These are phyloP conservation scores for Stylosanthes scabra DNA, from an alignment of 331 rosid genomes.

Conservation along the genomic window DNA sequence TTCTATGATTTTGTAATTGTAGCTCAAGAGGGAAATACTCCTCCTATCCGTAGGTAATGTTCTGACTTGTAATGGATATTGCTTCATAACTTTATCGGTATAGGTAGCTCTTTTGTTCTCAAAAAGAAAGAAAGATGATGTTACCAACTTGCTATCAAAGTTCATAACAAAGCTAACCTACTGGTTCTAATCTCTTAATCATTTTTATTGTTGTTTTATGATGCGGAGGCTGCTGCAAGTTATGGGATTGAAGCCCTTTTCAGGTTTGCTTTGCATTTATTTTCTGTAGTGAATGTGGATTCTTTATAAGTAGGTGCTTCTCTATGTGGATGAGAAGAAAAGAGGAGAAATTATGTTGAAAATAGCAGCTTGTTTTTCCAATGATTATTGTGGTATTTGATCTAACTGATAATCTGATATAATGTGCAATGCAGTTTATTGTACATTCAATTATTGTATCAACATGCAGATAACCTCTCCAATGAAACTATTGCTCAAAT, in stretches of 20 bases:
- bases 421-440: slow-evolving; percentile 64
- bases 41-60: slow-evolving; percentile 84
- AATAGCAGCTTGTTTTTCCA: no score
- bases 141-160: slow-evolving; percentile 20
- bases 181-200: slow-evolving; percentile 5
- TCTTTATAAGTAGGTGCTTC: slow-evolving; percentile 3
- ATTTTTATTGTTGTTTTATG: slow-evolving; percentile 27
- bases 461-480: slow-evolving; percentile 76
- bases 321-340: no score
- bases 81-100: slow-evolving; percentile 67
- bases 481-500: slow-evolving; percentile 72
- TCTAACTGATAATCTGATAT: slow-evolving; percentile 19
- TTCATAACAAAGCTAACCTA: slow-evolving; percentile 10
- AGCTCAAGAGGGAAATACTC: slow-evolving; percentile 88
- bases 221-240: slow-evolving; percentile 73
- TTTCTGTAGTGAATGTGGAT: not conserved
- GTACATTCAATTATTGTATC: slow-evolving; percentile 89
- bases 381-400: slow-evolving; percentile 24
- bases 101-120: slow-evolving; percentile 73
- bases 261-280: slow-evolving; percentile 53
- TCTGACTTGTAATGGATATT: slow-evolving; percentile 79
- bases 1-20: slow-evolving; percentile 35
- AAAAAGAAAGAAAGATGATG: slow-evolving; percentile 43
- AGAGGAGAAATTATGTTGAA: no score
- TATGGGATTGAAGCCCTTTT: slow-evolving; percentile 68